Evolutionary conservation across 2,329 filamentous ascomycete species (phyloP).

Genomic region (Epichloe gansuensis): DNA sequence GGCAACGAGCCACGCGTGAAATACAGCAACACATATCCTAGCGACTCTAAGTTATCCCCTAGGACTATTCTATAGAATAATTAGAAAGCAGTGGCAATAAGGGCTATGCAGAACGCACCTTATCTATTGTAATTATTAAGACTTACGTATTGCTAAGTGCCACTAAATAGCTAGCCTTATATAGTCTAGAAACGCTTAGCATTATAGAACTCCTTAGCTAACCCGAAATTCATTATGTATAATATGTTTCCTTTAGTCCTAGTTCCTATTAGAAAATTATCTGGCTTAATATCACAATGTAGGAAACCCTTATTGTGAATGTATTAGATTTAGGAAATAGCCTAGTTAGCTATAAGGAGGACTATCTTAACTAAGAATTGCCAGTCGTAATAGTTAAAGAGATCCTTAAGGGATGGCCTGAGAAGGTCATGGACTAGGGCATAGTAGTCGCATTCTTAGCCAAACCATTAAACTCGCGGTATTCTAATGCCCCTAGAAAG

Average conservation of each 20-base stretch:
- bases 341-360: slow-evolving; percentile 86
- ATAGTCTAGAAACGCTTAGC: too few relatives aligned
- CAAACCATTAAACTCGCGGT: slow-evolving; percentile 98
- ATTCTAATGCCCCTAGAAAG: slow-evolving; percentile 96
- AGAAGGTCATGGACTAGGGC: slow-evolving; percentile 98
- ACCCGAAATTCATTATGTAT: slow-evolving; percentile 97
- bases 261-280: slow-evolving; percentile 99
- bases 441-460: slow-evolving; percentile 98
- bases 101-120: too few relatives aligned
- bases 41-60: slow-evolving; percentile 1
- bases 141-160: background rate
- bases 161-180: background rate
- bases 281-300: slow-evolving; percentile 98
- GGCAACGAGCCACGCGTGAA: background rate
- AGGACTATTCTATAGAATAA: background rate
- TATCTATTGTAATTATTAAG: background rate
- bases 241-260: slow-evolving; percentile 98
- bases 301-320: slow-evolving; percentile 99
- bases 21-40: slow-evolving; percentile 2
- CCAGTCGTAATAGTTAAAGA: slow-evolving; percentile 99
- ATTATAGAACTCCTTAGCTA: too few relatives aligned
- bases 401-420: slow-evolving; percentile 87
- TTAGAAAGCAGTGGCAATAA: too few relatives aligned
- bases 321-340: slow-evolving; percentile 98
- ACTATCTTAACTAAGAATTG: slow-evolving; percentile 99